phyloP scores from a whole-genome alignment of 345 rosid species.

The Adansonia digitata region DNA sequence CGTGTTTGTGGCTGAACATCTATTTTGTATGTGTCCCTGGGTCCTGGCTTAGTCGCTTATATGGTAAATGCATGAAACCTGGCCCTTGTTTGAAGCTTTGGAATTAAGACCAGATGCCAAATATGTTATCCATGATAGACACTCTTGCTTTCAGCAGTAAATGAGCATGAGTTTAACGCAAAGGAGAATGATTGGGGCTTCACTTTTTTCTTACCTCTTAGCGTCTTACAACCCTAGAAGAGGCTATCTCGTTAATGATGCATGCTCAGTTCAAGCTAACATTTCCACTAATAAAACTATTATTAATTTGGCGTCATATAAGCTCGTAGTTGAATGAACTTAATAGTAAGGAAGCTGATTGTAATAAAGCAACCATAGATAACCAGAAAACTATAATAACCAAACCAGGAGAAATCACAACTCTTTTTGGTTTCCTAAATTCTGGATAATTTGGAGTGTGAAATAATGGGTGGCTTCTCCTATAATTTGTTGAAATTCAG shows the following conservation, averaged over 20 bases:
- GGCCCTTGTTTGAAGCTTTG: background rate
- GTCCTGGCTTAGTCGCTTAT: background rate
- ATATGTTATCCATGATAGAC: background rate
- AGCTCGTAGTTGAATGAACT: background rate
- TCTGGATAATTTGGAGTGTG: background rate
- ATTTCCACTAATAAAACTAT: background rate
- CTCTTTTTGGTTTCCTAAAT: background rate
- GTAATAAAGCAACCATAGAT: background rate
- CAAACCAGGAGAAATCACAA: background rate
- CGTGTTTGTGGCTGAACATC: background rate
- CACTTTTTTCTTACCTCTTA: conserved; percentile 48
- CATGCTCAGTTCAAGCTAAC: background rate
- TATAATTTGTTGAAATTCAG: background rate
- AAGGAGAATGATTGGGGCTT: conserved; percentile 50
- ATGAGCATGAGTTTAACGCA: conserved; percentile 49
- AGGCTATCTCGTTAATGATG: conserved; percentile 50
- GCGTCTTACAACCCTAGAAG: conserved; percentile 43
- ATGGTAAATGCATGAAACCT: background rate
- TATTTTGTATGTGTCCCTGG: background rate
- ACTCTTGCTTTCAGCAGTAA: conserved; percentile 29
- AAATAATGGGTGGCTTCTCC: background rate
- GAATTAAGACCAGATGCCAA: background rate
- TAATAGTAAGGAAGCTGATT: background rate
- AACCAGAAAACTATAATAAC: background rate
- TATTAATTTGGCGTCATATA: background rate